Conservation (phyloP, 805 yeast genomes). For the Suhomyces emberorum region DNA sequence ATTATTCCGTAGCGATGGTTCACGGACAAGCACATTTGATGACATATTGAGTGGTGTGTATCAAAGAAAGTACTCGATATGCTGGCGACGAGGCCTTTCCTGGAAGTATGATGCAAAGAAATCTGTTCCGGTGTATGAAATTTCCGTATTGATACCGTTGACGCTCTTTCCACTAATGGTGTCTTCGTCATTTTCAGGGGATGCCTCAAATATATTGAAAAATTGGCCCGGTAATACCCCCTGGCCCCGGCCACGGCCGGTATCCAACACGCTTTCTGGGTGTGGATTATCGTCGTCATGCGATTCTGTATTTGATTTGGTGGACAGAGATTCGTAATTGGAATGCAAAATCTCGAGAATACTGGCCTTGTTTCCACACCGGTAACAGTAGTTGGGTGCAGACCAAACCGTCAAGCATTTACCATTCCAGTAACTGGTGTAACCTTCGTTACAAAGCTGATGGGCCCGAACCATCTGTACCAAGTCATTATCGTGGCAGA, state of each 20-base stretch:
- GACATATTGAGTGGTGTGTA: no score
- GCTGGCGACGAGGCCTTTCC: conserved; percentile 30
- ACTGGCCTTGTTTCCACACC: conserved; percentile 98
- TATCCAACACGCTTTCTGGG: conserved; percentile 2
- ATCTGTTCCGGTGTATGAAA: conserved; percentile 14
- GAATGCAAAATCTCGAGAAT: conserved; percentile 73
- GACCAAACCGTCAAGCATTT: conserved; percentile 96
- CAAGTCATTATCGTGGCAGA: conserved; percentile 72
- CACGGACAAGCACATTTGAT: no score
- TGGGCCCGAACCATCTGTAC: conserved; percentile 89
- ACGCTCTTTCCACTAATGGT: conserved; percentile 41
- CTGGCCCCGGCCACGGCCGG: conserved; percentile 12
- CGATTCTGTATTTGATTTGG: conserved; percentile 13
- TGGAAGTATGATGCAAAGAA: conserved; percentile 26
- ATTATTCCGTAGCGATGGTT: no score
- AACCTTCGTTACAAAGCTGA: conserved; percentile 95
- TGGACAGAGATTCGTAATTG: conserved; percentile 46
- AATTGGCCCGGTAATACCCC: conserved; percentile 51
- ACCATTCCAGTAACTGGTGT: conserved; percentile 86
- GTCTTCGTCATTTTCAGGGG: conserved; percentile 83
- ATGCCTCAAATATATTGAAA: conserved; percentile 94
- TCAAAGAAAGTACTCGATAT: conserved; percentile 49
- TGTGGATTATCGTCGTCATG: conserved; percentile 4
- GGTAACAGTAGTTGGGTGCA: conserved; percentile 95
- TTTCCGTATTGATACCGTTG: conserved; percentile 25